Evolutionary conservation across 1,284 basidiomycete genomes (phyloP).

Genomic region (Moesziomyces aphidis): DNA sequence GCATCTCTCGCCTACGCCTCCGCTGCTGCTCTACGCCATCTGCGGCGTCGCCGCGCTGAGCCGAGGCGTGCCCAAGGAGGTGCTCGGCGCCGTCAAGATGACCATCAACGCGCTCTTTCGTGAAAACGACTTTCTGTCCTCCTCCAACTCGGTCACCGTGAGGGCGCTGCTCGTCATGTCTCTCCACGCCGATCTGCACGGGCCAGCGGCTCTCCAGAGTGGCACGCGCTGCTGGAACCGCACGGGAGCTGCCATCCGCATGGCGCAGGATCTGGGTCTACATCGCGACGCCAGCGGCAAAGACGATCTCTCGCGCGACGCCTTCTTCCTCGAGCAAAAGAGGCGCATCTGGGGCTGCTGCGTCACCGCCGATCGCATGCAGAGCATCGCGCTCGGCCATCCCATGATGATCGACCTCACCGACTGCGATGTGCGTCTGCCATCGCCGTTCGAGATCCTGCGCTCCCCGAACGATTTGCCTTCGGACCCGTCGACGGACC

Average conservation of each 20-base stretch:
- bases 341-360: constrained; percentile 63
- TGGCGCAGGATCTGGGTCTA: constrained; percentile 63
- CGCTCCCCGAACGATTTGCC: constrained; percentile 49
- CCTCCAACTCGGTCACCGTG: constrained; percentile 85
- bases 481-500: constrained; percentile 46
- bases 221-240: constrained; percentile 68
- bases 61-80: constrained; percentile 81
- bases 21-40: constrained; percentile 88
- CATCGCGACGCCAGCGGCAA: constrained; percentile 61
- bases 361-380: constrained; percentile 59
- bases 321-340: constrained; percentile 62
- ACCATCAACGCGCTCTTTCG: constrained; percentile 75
- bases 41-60: constrained; percentile 89
- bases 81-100: constrained; percentile 85
- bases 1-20: constrained; percentile 76
- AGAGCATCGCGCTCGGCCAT: constrained; percentile 59
- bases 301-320: constrained; percentile 55
- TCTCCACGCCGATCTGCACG: constrained; percentile 74
- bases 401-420: constrained; percentile 63
- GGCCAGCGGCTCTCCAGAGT: constrained; percentile 64
- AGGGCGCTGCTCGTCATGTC: constrained; percentile 87
- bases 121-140: constrained; percentile 88
- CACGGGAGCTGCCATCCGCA: constrained; percentile 60
- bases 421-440: constrained; percentile 63
- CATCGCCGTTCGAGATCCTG: constrained; percentile 60